Evolutionary conservation across 345 rosid species (phyloP).

Genomic region (Euphorbia pulcherrima): DNA sequence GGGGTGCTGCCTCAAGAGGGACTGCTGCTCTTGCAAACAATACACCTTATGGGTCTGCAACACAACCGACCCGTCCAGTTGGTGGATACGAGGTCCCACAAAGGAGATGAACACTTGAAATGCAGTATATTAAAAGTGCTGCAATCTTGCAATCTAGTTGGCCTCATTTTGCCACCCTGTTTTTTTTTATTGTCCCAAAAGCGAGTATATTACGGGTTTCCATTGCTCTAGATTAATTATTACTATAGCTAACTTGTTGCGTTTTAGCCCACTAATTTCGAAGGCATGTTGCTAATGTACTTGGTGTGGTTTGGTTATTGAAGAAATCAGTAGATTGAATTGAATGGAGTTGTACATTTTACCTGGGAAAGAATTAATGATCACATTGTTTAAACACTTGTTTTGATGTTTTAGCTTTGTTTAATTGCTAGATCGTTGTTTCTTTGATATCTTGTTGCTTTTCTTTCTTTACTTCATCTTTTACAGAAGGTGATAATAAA

Average conservation of each 20-base stretch:
- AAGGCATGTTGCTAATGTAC: background rate
- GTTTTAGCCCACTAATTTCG: background rate
- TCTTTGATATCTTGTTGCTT: too few relatives aligned
- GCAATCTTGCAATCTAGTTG: background rate
- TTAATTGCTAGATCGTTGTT: background rate
- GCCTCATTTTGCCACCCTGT: background rate
- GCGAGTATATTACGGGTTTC: background rate
- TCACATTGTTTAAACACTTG: background rate
- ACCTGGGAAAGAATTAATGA: background rate
- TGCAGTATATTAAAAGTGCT: background rate
- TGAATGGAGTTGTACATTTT: background rate
- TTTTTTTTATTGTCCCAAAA: background rate
- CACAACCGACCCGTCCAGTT: conserved; percentile 49
- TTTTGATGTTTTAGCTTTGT: background rate
- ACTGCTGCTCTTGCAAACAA: conserved; percentile 33
- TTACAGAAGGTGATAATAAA: too few relatives aligned
- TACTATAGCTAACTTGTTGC: background rate
- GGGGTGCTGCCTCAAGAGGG: conserved; percentile 35
- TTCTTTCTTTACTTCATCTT: too few relatives aligned
- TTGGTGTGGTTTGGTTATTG: background rate
- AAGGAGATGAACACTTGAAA: conserved; percentile 43
- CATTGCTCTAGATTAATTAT: background rate
- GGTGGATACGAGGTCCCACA: conserved; percentile 35
- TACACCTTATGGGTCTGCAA: conserved; percentile 50
- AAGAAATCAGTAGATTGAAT: background rate